Evolutionary conservation across 1,284 basidiomycete genomes (phyloP), one percentile per base, ranked within the genome.

Genomic region (Naganishia cerealis): DNA sequence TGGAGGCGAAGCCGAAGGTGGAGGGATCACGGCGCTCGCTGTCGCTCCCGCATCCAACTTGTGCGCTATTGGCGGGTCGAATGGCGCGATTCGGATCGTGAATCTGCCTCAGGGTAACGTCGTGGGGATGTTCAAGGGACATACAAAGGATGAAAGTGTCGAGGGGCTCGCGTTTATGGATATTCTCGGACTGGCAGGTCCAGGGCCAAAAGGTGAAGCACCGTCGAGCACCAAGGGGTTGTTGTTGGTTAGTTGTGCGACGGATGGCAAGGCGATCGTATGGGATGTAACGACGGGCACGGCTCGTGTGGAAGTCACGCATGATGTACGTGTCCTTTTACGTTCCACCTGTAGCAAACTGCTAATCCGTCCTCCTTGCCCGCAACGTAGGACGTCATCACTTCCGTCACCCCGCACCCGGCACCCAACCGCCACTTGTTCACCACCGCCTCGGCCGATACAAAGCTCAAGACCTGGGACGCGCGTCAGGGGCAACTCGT

Each of bases 261-360:
- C 94, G 10, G 96, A 99, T 77, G 94, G 94, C 0, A 94, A 91
- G 78, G 90, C 89, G 33, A 92, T 90, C 75, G 88, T 97, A 53
- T 98, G 94, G 93, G 95, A 99, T 81, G 84, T 95, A 48, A 85
- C 85, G 57, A 92, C 91, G 15, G 90, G 90, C 83, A 85, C 90
- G 69, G 79, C 93, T 57, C 86, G 94, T 67, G 85, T 88, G 26
- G 91, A 90, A 38, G 82, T 94, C 8, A 84, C 89, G 71, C 92
- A 95, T 76, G 83, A 87, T 79, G 91, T 92, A 71, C 69, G 86
- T 83, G 15, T 42, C 43, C 42, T 8, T 9, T 13, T 13, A 42
- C 24, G 54, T 42, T 15, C 13, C 54, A 7, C 33, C 39, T n/a
- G 33, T 57, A 29, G 33, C 8, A 46, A 7, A 0, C 39, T 21